A percentile compares a stretch with the other conserved stretches of the same genome.
Evolutionary conservation across 148 eudicot species (phyloP).

Genomic region (Rhododendron molle): DNA sequence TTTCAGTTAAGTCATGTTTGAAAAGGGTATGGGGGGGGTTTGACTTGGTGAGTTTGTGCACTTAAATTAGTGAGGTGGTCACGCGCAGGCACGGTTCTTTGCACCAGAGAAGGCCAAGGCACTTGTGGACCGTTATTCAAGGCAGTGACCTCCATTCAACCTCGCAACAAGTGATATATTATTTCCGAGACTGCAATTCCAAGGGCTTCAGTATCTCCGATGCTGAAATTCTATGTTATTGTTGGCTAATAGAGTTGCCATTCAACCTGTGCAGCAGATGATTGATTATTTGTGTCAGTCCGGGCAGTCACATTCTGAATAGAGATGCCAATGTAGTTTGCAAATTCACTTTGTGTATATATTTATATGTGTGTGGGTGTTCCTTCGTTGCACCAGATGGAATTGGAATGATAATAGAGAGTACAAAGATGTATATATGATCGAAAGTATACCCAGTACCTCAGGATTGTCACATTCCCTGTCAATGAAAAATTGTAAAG

Average conservation of each 20-base stretch:
- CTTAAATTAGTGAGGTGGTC: conserved; percentile 7
- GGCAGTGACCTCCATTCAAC: conserved; percentile 21
- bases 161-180: not conserved
- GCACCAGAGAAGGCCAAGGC: conserved; percentile 90
- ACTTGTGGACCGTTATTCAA: conserved; percentile 80
- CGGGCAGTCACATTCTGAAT: not conserved
- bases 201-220: not conserved
- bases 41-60: not conserved
- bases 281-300: not conserved
- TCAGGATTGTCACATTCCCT: not conserved
- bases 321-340: not conserved
- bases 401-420: not conserved
- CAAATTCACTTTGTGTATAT: not conserved
- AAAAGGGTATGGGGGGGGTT: not conserved
- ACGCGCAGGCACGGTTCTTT: conserved; percentile 84
- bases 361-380: not conserved
- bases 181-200: not conserved
- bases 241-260: not conserved
- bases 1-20: not conserved
- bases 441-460: not conserved
- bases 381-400: not conserved
- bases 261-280: not conserved
- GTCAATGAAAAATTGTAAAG: not conserved
- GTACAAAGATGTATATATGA: not conserved
- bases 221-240: not conserved